Evolutionary conservation across 2,329 filamentous ascomycete species (phyloP).

Genomic region (Chrysoporthe cubensis): DNA sequence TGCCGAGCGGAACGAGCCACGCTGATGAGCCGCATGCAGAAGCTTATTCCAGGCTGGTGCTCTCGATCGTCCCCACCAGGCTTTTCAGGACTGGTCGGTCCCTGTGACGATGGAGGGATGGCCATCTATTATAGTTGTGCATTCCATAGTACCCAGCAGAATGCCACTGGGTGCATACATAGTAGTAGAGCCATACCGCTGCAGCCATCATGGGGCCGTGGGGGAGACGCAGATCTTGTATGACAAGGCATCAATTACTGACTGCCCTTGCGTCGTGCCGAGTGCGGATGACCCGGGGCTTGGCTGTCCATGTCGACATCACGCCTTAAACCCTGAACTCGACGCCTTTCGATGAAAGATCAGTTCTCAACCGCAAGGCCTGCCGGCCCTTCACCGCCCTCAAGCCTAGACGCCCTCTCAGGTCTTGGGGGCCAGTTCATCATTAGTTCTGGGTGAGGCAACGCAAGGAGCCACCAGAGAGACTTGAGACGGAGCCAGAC

Average conservation of each 20-base stretch:
- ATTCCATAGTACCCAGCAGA: no score
- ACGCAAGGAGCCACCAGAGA: not conserved
- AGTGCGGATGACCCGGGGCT: not conserved
- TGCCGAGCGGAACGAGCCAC: slow-evolving; percentile 10
- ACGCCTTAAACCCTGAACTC: not conserved
- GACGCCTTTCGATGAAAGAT: not conserved
- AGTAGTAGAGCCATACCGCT: no score
- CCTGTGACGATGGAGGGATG: no score
- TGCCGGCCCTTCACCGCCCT: not conserved
- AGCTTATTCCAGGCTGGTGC: not conserved
- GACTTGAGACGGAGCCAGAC: no score
- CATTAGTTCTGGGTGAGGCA: not conserved
- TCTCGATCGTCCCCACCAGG: not conserved
- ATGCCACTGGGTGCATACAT: no score
- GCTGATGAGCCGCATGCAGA: slow-evolving; percentile 5
- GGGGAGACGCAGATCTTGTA: not conserved
- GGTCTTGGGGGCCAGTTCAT: not conserved
- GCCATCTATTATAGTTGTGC: no score
- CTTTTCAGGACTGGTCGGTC: no score
- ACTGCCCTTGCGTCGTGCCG: not conserved
- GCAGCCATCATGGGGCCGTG: no score
- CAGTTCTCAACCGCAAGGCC: not conserved
- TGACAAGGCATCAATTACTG: not conserved
- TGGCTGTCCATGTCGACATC: not conserved
- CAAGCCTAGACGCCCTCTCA: not conserved